Conservation (phyloP, 345 rosid species). For the Draba incana region DNA sequence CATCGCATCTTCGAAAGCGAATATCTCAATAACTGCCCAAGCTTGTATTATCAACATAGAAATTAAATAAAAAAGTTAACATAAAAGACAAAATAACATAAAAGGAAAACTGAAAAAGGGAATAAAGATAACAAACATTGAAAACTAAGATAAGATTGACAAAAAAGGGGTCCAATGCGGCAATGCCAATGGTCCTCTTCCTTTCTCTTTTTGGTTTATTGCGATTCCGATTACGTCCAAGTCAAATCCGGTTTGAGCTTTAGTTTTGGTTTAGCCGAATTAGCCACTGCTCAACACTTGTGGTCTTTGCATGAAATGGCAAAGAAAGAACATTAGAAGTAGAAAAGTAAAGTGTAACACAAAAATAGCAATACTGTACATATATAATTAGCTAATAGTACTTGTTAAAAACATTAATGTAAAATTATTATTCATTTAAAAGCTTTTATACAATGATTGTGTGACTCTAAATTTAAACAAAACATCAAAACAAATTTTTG, state of each 20-base stretch:
- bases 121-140: constrained; percentile 6
- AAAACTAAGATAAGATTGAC: background rate
- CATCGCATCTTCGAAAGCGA: constrained; percentile 10
- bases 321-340: background rate
- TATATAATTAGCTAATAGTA: no score
- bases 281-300: no score
- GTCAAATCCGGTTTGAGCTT: background rate
- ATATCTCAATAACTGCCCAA: constrained; percentile 2
- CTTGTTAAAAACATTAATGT: no score
- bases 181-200: constrained; percentile 31
- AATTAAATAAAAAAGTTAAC: constrained; percentile 5
- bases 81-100: background rate
- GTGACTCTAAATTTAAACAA: no score
- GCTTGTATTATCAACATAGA: background rate
- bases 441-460: no score
- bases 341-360: no score
- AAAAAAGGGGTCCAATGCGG: constrained; percentile 22
- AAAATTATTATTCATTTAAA: no score
- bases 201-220: constrained; percentile 6
- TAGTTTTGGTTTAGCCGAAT: background rate
- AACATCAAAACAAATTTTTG: no score
- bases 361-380: no score
- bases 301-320: background rate
- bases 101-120: constrained; percentile 11
- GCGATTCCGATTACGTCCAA: constrained; percentile 1